These are phyloP conservation scores for Azolla pinnata DNA, from an alignment of 75 land plant genomes.

Conservation along the genomic window DNA sequence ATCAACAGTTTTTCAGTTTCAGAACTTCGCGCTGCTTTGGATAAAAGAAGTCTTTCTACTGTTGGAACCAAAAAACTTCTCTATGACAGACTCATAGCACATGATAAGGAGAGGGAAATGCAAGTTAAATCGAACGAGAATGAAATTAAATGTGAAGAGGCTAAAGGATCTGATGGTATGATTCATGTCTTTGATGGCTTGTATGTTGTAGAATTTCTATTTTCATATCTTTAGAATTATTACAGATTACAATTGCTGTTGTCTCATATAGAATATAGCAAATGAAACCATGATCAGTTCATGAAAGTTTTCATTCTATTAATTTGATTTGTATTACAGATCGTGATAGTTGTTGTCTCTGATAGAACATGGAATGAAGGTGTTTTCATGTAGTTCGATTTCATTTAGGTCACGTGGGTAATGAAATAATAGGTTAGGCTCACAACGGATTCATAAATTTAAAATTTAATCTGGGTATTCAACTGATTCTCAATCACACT, in stretches of 20 bases:
- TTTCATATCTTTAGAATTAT: not conserved
- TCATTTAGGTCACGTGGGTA: no score
- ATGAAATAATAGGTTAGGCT: no score
- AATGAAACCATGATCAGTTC: no score
- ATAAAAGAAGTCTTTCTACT: constrained; percentile 45
- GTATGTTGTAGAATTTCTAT: not conserved
- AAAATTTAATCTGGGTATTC: no score
- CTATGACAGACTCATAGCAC: constrained; percentile 30
- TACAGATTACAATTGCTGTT: no score
- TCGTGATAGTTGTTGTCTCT: no score
- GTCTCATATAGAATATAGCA: no score
- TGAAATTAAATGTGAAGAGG: not conserved
- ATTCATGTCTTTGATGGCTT: not conserved
- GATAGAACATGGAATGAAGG: no score
- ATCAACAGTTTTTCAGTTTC: constrained; percentile 17
- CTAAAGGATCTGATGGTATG: not conserved
- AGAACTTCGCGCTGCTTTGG: constrained; percentile 49
- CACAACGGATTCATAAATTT: no score
- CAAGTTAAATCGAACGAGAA: not conserved
- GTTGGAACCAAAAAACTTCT: constrained; percentile 42
- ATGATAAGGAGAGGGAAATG: not conserved
- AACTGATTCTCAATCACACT: no score
- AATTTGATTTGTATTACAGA: not conserved
- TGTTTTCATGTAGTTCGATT: no score
- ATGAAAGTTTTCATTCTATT: no score